Evolutionary conservation across 176 grass and related monocot genomes (phyloP), one percentile per base, ranked within the genome.

Genomic region (Oryza rufipogon): DNA sequence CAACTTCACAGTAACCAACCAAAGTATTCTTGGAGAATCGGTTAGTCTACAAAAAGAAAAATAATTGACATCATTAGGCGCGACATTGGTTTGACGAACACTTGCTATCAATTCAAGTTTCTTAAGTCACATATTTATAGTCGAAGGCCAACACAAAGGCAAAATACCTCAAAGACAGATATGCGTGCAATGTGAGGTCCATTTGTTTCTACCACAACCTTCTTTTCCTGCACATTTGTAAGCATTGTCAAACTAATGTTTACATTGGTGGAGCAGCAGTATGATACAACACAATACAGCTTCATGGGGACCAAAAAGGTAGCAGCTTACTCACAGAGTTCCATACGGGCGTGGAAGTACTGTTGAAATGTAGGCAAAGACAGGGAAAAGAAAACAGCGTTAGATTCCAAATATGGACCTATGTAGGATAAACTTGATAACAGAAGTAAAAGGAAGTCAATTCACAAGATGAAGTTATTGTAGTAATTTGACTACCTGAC

Each of bases 1-100:
- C 86, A 78, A 99, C 90, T 77, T 99, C 93, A 64, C 96, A 99
- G 75, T 96, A 99, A 77, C 96, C 96, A 89, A 99, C 89, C 77
- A 99, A 84, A 85, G 89, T 99, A 83, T 85, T 99, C 83, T 89
- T 99, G 10, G 93, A 94, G 60, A 99, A 99, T 45, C 87, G 84
- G 45, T 99, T 99, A 63, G 91, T 94, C 96, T 99, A 84, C 65
- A 80, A 76, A 91, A 89, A 86, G 25, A 68, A 1, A 69, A 71
- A 65, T 78, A n/a, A 87, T 76, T 80, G 80, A 86, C 9, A 30
- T 2, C 72, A 83, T 20, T 44, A 39, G 6, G 75, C 65, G 38
- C 30, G 76, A 34, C 45, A 46, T 36, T 64, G 26, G 30, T 79
- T 74, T 74, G 17, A 64, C 71, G 42, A 51, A 14, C 60, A 90